Evolutionary conservation across 2,329 filamentous ascomycete genomes (phyloP), one percentile per base, ranked within the genome.

Genomic region (Pseudocercospora vitis): DNA sequence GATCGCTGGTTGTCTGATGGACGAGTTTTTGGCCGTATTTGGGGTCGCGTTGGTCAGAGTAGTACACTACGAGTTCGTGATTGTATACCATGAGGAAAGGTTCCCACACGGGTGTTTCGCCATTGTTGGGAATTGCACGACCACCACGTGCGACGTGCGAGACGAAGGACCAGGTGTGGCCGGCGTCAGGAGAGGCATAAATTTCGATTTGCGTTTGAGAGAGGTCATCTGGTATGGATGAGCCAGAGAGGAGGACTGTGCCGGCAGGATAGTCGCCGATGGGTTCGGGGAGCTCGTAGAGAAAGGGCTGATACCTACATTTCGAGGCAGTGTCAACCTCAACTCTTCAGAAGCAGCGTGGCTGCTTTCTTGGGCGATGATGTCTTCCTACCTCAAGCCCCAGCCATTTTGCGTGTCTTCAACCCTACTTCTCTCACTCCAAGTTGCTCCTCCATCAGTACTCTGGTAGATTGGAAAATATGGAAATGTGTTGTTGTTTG

Each of bases 1-100:
- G 74, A 63, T 89, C 82, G 1, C 70, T 75, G 2, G 81, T 78
- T 12, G 76, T 75, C 68, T 88, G 84, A 68, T 89, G 85, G 2
- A 82, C 77, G 32, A 89, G 76, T 65, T 88, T 87, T 70, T 89
- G 86, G 14, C 85, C 86, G 64, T 88, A 75, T 1, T 73, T 73
- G 58, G 83, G 77, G 57, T 84, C 84, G 29, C 86, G 79, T 66
- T 89, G 86, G 68, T 89, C 86, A 1, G 85, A 84, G 73, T 88
- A 89, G 74, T 87, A 89, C 62, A 79, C 74, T 29, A 88, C 78
- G 14, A 89, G 71, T 48, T 81, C 74, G 49, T 80, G 76, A 52
- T 86, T 71, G 66, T 84, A 78, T 66, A 78, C 77, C 35, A 89
- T 70, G 14, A 67, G 52, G 68, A 86, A 88, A 0, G 86, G 86